Base-by-base conservation (phyloP, 1,284 basidiomycete genomes). In the Paramarasmius palmivorus region DNA sequence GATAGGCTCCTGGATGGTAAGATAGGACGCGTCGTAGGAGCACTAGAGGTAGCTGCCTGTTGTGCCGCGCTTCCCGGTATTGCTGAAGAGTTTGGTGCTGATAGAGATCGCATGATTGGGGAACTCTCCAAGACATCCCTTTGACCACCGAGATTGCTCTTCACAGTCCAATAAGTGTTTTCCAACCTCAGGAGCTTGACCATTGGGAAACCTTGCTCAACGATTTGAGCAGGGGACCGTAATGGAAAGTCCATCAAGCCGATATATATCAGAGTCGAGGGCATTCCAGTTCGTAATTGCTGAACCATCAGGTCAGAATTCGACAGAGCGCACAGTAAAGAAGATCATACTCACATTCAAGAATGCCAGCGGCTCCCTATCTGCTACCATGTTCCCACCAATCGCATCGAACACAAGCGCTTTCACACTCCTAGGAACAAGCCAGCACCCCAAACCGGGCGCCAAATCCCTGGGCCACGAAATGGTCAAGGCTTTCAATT, bases 391-490 rank as follows among this genome's bases (percentile, higher is more conserved):
- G 41, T 46, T 51, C 14, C 67, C 66, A 9, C 70, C 60, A 10
- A 73, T 68, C 29, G 74, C 69, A 49, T 82, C 77, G 47, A 88
- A 65, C 15, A 75, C 72, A 44, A 88, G 66, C 17, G 83, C 76
- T 8, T 68, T 68, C 1, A 89, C 78, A 34, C 69, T 74, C 12
- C 84, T 68, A 2, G 87, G 86, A 25, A 89, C 75, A 34, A 89
- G 69, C 86, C 86, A 89, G 50, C 80, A 76, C 7, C 85, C 84
- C 32, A 89, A 67, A 0, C 82, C 78, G 0, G 84, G 75, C 0
- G 83, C 77, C 32, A 88, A 68, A 63, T 88, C 86, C 59, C 73
- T 72, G 3, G 86, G 85, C 59, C 87, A 79, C 9, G 81, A 82
- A 50, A 88, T 84, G 36, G 73, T 75, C 49, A 89, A 62, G 45